Evolutionary conservation across 2,329 filamentous ascomycete genomes (phyloP).

Genomic region (Epichloe gansuensis): DNA sequence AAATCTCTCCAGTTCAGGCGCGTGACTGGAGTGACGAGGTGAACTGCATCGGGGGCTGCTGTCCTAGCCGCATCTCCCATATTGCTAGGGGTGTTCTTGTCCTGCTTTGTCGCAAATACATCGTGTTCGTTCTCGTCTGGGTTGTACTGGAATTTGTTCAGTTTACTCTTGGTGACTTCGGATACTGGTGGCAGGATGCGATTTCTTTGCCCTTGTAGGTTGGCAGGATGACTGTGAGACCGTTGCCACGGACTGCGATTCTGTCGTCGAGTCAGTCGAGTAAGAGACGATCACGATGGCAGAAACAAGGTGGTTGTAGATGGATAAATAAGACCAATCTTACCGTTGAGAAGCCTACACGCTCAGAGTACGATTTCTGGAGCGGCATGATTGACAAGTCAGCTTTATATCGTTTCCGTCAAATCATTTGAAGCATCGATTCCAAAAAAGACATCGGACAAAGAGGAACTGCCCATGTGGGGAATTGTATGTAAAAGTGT

Average conservation of each 20-base stretch:
- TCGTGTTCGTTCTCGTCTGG: slow-evolving; percentile 10
- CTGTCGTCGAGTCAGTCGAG: slow-evolving; percentile 11
- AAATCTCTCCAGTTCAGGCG: slow-evolving; percentile 47
- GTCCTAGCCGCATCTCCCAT: slow-evolving; percentile 10
- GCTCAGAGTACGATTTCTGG: slow-evolving; percentile 29
- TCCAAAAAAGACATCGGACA: neutral
- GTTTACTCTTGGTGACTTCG: slow-evolving; percentile 45
- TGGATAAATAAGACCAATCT: slow-evolving; percentile 2
- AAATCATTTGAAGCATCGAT: slow-evolving; percentile 5
- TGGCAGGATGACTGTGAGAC: slow-evolving; percentile 37
- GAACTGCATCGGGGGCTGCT: neutral
- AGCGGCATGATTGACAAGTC: slow-evolving; percentile 21
- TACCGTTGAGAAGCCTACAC: slow-evolving; percentile 21
- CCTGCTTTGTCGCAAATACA: slow-evolving; percentile 7
- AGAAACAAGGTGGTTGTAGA: neutral
- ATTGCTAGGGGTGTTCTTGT: slow-evolving; percentile 1
- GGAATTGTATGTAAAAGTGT: slow-evolving; percentile 1
- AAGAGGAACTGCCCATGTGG: neutral
- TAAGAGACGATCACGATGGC: neutral
- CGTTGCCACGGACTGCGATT: slow-evolving; percentile 38
- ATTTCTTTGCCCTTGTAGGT: slow-evolving; percentile 20
- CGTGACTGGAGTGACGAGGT: slow-evolving; percentile 32
- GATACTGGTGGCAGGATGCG: slow-evolving; percentile 38
- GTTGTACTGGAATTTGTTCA: slow-evolving; percentile 41
- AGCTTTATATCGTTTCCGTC: slow-evolving; percentile 4